phyloP scores from a whole-genome alignment of 176 grass and related monocot genomes.

The Chrysopogon serrulatus region DNA sequence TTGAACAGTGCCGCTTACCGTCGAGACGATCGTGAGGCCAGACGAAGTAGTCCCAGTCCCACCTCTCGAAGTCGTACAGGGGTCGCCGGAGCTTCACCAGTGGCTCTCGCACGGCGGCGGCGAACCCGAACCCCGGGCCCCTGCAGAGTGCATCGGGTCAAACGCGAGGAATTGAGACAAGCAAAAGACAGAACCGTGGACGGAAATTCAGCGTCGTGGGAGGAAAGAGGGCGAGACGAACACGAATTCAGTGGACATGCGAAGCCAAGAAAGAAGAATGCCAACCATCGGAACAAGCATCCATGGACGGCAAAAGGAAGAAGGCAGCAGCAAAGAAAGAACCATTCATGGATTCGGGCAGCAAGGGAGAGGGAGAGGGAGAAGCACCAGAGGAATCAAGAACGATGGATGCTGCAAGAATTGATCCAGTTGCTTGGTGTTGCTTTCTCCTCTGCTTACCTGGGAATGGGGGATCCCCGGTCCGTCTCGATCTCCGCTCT shows the following conservation, averaged over 20 bases:
- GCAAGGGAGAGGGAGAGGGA: neutral
- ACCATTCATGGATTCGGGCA: neutral
- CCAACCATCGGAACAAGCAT: neutral
- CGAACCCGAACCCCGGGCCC: conserved; percentile 17
- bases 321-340: neutral
- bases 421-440: neutral
- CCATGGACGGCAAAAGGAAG: neutral
- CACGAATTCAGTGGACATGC: neutral
- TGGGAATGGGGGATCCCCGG: conserved; percentile 10
- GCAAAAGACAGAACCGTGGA: neutral
- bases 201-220: neutral
- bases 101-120: conserved; percentile 55
- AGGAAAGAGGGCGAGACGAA: neutral
- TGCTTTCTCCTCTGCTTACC: neutral
- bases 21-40: conserved; percentile 71
- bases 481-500: conserved; percentile 44
- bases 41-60: conserved; percentile 61
- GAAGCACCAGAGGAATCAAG: neutral
- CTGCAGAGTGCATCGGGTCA: neutral
- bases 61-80: conserved; percentile 59
- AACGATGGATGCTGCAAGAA: neutral
- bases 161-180: neutral
- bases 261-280: neutral
- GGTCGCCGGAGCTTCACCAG: conserved; percentile 68
- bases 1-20: conserved; percentile 19